Evolutionary conservation across 2,329 filamentous ascomycete genomes (phyloP), one percentile per base, ranked within the genome.

Genomic region (Remersonia thermophila): DNA sequence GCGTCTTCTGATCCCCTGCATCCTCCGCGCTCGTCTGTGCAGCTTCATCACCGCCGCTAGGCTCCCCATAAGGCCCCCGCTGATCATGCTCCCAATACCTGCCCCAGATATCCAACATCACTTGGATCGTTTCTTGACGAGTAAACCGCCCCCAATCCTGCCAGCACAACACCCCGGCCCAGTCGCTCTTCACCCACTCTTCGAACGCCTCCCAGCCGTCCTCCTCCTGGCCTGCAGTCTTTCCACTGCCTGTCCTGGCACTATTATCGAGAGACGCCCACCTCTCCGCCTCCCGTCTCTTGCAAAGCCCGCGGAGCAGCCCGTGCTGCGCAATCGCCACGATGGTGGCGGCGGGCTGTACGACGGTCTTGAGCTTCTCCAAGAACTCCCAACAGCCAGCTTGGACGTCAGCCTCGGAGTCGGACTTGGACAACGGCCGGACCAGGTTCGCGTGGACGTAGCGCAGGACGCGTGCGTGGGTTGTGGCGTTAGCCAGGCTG

Each of bases 401-500:
- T 16, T 27, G 20, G 13, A 14, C 16, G 15, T 31, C 15, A 6
- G 25, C 13, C 3, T 28, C 27, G 25, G 18, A 11, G 28, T 17
- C 2, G 26, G 14, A 5, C 18, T 26, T 13, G 16, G 12, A 9
- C 9, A 31, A 8, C n/a, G 30, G 23, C 1, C 25, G 13, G 36
- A 44, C 11, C 32, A 41, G 17, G 40, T 42, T 11, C 13, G 18
- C 28, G 40, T 47, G 33, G 33, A 47, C 37, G 37, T 47, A 47
- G 26, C 26, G 23, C 34, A 47, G 32, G 23, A 47, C 34, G 40
- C 36, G 36, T 14, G 40, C 36, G 29, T 44, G 37, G 36, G 42
- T 31, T 17, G 36, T 41, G 12, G 39, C 27, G 7, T 35, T 12
- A 33, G 9, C 13, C 12, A 35, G 32, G 13, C 30, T 28, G 29